A percentile compares a stretch with the other conserved stretches of the same genome.
These are phyloP conservation scores for Moesziomyces sp. DNA, from an alignment of 1,284 basidiomycete genomes.

Conservation along the genomic window DNA sequence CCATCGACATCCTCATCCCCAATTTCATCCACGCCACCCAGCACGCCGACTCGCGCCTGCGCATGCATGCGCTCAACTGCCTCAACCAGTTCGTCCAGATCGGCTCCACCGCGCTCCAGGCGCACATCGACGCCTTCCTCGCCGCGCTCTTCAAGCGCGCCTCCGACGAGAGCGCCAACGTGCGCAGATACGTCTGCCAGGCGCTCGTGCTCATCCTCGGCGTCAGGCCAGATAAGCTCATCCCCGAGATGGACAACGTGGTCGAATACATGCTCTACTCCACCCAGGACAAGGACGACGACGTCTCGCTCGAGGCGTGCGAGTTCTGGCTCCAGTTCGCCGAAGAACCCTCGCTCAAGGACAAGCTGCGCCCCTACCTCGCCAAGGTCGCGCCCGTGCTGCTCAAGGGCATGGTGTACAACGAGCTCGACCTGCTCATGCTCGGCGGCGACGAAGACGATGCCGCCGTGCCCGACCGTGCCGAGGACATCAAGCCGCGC, in stretches of 20 bases:
- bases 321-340: slow-evolving; percentile 99
- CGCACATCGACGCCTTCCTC: slow-evolving; percentile 92
- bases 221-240: slow-evolving; percentile 91
- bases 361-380: slow-evolving; percentile 85
- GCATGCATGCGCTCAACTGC: slow-evolving; percentile 90
- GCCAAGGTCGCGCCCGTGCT: slow-evolving; percentile 90
- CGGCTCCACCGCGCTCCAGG: slow-evolving; percentile 79
- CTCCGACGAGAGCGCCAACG: slow-evolving; percentile 88
- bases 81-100: slow-evolving; percentile 85
- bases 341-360: slow-evolving; percentile 86
- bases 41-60: slow-evolving; percentile 84
- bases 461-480: slow-evolving; percentile 82
- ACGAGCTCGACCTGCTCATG: slow-evolving; percentile 94
- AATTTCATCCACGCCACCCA: slow-evolving; percentile 83
- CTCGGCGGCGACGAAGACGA: slow-evolving; percentile 88
- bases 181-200: slow-evolving; percentile 94
- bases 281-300: slow-evolving; percentile 87
- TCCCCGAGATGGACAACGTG: slow-evolving; percentile 94
- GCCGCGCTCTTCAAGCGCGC: slow-evolving; percentile 92
- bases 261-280: slow-evolving; percentile 99
- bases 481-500: slow-evolving; percentile 89
- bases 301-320: slow-evolving; percentile 79
- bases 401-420: slow-evolving; percentile 96
- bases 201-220: slow-evolving; percentile 92
- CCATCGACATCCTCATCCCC: slow-evolving; percentile 73